These are phyloP conservation scores for Fusarium poae DNA, from an alignment of 2,329 filamentous ascomycete species.

Conservation along the genomic window DNA sequence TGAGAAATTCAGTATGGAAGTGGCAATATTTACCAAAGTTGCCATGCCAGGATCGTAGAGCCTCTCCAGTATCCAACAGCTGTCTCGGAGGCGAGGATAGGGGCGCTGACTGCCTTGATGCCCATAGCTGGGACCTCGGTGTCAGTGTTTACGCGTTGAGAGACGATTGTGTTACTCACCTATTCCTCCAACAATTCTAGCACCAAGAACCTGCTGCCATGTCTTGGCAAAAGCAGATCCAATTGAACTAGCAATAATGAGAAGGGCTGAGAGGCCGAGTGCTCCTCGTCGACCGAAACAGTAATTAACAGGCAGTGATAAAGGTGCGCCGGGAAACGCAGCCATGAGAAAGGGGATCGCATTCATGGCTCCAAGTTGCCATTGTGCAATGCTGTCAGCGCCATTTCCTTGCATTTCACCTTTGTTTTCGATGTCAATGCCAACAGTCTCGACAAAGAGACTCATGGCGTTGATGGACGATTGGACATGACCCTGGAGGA, in stretches of 20 bases:
- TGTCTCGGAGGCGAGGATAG: slow-evolving; percentile 62
- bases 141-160: not conserved
- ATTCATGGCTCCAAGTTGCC: slow-evolving; percentile 53
- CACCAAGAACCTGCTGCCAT: slow-evolving; percentile 52
- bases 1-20: not conserved
- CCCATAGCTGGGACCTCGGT: slow-evolving; percentile 57
- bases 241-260: slow-evolving; percentile 56
- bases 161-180: slow-evolving; percentile 1
- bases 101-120: slow-evolving; percentile 62
- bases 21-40: slow-evolving; percentile 56
- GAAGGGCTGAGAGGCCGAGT: slow-evolving; percentile 54
- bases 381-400: slow-evolving; percentile 1
- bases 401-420: not conserved
- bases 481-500: slow-evolving; percentile 59
- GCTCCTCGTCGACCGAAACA: slow-evolving; percentile 56
- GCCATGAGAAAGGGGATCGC: slow-evolving; percentile 55
- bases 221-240: slow-evolving; percentile 50
- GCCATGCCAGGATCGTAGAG: slow-evolving; percentile 62
- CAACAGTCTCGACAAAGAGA: slow-evolving; percentile 45
- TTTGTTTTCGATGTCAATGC: slow-evolving; percentile 12
- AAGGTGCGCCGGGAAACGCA: slow-evolving; percentile 53
- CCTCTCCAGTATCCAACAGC: slow-evolving; percentile 63
- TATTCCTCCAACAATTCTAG: slow-evolving; percentile 45
- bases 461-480: slow-evolving; percentile 57
- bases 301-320: slow-evolving; percentile 56